Base-by-base conservation (phyloP, 2,329 filamentous ascomycete species). In the Fusarium poae region DNA sequence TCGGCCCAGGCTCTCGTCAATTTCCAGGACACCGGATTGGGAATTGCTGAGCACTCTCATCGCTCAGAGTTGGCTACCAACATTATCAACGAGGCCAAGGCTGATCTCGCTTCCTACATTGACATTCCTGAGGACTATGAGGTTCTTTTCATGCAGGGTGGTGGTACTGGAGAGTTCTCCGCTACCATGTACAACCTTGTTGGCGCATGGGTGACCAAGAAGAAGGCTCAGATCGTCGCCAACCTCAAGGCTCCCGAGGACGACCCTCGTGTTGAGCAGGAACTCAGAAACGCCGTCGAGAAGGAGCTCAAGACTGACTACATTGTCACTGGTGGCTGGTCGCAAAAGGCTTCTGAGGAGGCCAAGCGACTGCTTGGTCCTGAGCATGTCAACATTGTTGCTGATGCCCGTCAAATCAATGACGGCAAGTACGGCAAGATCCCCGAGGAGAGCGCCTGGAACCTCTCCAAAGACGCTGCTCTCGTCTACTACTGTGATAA, bases 401-500 rank as follows among this genome's bases (percentile, higher is more conserved):
- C 89, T 15, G 93, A 97, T 79, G 81, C 86, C 10, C 83, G 89
- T 55, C 84, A 87, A 65, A 75, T 77, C 63, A 93, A 93, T 71
- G 85, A 86, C 72, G 93, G 92, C 69, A 97, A 96, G 79, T 98
- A 97, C 77, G 93, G 93, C 62, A 88, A 83, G 65, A 97, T 98
- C 52, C 91, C 95, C 0, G 85, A 89, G 12, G 90, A 94, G 79
- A 88, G 86, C 67, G 86, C 86, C 21, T 97, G 93, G 93, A 91
- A 85, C 34, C 84, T 96, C 10, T 91, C 89, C 40, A 83, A 88
- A 70, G 83, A 88, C 37, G 83, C 90, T 12, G 88, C 93, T 1
- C 85, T 97, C 74, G 91, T 95, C 3, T 98, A 97, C 80, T 94
- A 89, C 78, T 97, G 95, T 79, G 92, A 94, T 79, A 98, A 98